These are phyloP conservation scores for Wickerhamomyces silvicola DNA, from an alignment of 805 yeast species.

Conservation along the genomic window DNA sequence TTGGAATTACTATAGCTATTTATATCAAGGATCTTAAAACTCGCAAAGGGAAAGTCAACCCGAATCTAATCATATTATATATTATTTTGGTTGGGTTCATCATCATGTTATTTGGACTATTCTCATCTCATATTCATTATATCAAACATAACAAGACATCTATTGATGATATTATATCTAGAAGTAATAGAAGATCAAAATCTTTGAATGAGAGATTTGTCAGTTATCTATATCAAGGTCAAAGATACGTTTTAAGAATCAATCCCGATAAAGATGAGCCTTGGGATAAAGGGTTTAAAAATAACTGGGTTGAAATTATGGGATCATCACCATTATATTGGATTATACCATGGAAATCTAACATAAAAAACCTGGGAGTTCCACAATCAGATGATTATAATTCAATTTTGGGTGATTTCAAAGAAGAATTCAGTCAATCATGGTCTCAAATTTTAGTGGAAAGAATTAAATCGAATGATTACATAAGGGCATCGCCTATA, in stretches of 20 bases:
- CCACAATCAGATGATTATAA: conserved; percentile 6
- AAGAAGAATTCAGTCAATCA: conserved; percentile 17
- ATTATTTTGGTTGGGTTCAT: conserved; percentile 37
- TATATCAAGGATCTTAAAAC: conserved; percentile 23
- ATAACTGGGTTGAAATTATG: conserved; percentile 24
- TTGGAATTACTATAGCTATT: conserved; percentile 32
- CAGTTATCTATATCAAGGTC: conserved; percentile 25
- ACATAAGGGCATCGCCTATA: conserved; percentile 5
- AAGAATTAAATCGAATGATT: conserved; percentile 25
- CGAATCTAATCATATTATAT: conserved; percentile 44
- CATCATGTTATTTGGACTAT: conserved; percentile 37
- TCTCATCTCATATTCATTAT: conserved; percentile 37
- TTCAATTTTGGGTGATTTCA: conserved; percentile 23
- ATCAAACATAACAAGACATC: conserved; percentile 47
- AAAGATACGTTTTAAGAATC: conserved; percentile 35
- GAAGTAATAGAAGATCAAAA: conserved; percentile 22
- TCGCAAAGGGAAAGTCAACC: conserved; percentile 29
- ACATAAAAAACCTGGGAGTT: conserved; percentile 3
- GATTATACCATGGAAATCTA: conserved; percentile 24
- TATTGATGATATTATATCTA: conserved; percentile 46
- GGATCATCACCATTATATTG: conserved; percentile 23
- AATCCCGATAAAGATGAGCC: conserved; percentile 12
- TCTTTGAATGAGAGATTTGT: conserved; percentile 20
- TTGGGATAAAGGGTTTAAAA: conserved; percentile 16
- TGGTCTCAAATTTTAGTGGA: conserved; percentile 17